Evolutionary conservation across 192 early-diverging fungal species (phyloP).

Genomic region (Coemansia sp.): DNA sequence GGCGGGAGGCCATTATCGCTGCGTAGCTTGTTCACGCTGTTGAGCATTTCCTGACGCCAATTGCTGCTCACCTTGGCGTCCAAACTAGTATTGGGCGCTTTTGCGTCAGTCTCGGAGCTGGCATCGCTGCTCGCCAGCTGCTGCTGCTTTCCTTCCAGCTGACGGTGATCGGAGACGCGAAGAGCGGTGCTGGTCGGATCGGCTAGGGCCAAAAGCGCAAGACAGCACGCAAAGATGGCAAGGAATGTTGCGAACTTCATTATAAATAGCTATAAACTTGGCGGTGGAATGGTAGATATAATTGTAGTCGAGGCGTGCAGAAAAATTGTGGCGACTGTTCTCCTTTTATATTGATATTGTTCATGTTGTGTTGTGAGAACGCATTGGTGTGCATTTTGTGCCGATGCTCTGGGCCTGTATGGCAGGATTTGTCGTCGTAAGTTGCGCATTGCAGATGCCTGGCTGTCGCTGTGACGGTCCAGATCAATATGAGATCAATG

Average conservation of each 20-base stretch:
- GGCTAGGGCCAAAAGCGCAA: not conserved
- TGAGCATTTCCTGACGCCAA: conserved; percentile 23
- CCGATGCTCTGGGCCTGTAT: no score
- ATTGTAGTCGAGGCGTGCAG: no score
- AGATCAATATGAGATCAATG: no score
- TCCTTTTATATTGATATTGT: no score
- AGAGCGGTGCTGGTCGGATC: not conserved
- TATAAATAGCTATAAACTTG: no score
- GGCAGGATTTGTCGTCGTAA: no score
- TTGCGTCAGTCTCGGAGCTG: not conserved
- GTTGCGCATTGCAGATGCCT: no score
- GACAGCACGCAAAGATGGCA: not conserved
- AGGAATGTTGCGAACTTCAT: not conserved
- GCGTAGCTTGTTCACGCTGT: conserved; percentile 10
- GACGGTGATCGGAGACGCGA: not conserved
- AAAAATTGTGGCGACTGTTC: no score
- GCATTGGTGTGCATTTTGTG: no score
- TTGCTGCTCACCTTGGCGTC: not conserved
- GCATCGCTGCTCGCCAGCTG: not conserved
- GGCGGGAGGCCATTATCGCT: not conserved
- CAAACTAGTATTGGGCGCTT: not conserved
- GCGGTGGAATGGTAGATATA: no score
- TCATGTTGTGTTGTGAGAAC: no score
- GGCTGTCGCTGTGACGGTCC: no score
- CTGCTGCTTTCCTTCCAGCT: not conserved